Conservation (phyloP, 352 stramenopile species). For the Phytophthora crassamura region DNA sequence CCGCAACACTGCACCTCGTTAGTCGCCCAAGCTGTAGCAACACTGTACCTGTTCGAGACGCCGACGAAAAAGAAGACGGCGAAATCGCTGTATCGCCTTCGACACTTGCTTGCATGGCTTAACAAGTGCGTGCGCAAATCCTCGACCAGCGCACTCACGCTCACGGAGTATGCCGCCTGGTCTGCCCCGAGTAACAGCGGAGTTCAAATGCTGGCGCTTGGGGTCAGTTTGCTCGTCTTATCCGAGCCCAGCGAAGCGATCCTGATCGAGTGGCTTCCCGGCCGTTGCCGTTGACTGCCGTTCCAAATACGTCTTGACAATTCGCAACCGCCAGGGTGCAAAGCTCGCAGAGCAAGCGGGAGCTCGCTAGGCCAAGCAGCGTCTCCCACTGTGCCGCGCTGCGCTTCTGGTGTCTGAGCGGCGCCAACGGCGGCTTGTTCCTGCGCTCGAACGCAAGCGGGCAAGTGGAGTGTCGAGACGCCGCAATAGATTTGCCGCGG, state of each 20-base stretch:
- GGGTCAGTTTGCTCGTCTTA: not conserved
- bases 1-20: conserved; percentile 7
- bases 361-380: not conserved
- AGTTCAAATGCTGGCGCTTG: not conserved
- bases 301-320: not conserved
- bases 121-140: too few relatives aligned
- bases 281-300: not conserved
- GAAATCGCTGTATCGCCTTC: too few relatives aligned
- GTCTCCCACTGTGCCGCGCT: conserved; percentile 2
- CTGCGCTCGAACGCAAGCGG: too few relatives aligned
- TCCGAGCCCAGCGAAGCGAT: not conserved
- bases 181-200: too few relatives aligned
- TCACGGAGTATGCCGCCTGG: too few relatives aligned
- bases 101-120: too few relatives aligned
- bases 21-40: conserved; percentile 2
- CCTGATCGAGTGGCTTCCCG: not conserved
- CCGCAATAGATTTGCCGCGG: not conserved
- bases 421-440: too few relatives aligned
- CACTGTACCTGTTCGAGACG: too few relatives aligned
- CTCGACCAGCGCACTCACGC: too few relatives aligned
- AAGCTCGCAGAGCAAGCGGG: not conserved
- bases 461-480: conserved; percentile 19
- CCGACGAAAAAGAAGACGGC: too few relatives aligned
- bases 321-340: not conserved
- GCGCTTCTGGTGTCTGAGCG: conserved; percentile 2